These are phyloP conservation scores for Leccinum fallax DNA, from an alignment of 1,284 basidiomycete genomes.

Conservation along the genomic window DNA sequence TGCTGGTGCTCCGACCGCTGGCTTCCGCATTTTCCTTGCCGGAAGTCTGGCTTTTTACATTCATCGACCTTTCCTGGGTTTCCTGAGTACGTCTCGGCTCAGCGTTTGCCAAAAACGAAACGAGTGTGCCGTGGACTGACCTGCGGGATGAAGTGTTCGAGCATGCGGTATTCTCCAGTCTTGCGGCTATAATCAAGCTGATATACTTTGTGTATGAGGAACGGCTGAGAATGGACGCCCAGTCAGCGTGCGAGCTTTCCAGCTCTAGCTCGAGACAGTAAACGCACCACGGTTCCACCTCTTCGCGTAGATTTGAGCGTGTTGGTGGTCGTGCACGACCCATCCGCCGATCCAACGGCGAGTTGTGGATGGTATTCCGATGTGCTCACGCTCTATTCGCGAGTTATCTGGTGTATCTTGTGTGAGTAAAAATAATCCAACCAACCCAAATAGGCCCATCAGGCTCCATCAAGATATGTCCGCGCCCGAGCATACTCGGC, in stretches of 20 bases:
- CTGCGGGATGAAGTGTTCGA: constrained; percentile 80
- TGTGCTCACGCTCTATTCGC: constrained; percentile 60
- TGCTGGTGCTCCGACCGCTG: constrained; percentile 35
- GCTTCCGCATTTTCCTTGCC: constrained; percentile 32
- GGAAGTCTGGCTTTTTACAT: constrained; percentile 36
- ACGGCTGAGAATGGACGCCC: constrained; percentile 50
- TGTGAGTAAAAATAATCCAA: background rate
- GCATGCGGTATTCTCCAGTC: constrained; percentile 75
- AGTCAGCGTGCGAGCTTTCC: constrained; percentile 2
- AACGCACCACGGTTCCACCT: constrained; percentile 65
- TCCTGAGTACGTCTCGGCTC: constrained; percentile 43
- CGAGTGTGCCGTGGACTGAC: constrained; percentile 37
- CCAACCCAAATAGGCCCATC: constrained; percentile 79
- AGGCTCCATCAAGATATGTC: constrained; percentile 70
- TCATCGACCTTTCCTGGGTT: constrained; percentile 54
- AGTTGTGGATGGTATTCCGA: constrained; percentile 89
- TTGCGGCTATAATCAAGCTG: constrained; percentile 84
- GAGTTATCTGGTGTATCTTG: background rate
- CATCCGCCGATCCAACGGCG: constrained; percentile 81
- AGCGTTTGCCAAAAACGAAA: background rate
- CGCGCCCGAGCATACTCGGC: constrained; percentile 72
- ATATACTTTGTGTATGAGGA: constrained; percentile 78
- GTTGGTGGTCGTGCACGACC: constrained; percentile 74
- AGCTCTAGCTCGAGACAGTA: background rate
- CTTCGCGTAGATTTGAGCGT: constrained; percentile 66